Evolutionary conservation across 2,329 filamentous ascomycete species (phyloP).

Genomic region (Thielaviopsis euricoi): DNA sequence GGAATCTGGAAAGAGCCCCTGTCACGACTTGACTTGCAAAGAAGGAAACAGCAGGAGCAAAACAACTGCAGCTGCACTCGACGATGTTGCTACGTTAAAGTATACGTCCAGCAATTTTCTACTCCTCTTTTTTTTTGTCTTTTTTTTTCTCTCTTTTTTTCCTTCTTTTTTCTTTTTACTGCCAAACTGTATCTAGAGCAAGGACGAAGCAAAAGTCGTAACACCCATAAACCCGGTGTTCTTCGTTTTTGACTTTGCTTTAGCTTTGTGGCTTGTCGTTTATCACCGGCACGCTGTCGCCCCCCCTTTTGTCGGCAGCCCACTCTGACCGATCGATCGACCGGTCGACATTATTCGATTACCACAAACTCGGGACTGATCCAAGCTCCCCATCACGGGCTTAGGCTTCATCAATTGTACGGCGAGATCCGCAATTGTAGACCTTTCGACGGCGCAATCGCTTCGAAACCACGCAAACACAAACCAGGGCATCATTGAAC

Average conservation of each 20-base stretch:
- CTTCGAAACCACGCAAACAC: not conserved
- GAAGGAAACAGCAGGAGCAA: too few relatives aligned
- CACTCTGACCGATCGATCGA: not conserved
- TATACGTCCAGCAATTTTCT: not conserved
- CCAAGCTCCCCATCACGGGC: not conserved
- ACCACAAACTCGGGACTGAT: not conserved
- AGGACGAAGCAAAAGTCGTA: not conserved
- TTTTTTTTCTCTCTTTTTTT: not conserved
- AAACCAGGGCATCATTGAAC: not conserved
- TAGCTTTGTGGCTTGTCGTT: not conserved
- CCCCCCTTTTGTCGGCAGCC: not conserved
- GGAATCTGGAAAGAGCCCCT: too few relatives aligned
- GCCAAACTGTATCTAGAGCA: not conserved
- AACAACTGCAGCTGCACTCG: not conserved
- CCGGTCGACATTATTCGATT: not conserved
- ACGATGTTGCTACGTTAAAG: not conserved
- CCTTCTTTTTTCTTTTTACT: not conserved
- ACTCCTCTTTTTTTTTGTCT: constrained; percentile 4
- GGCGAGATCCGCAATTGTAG: not conserved
- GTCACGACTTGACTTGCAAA: too few relatives aligned
- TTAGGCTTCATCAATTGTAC: not conserved
- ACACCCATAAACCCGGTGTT: not conserved
- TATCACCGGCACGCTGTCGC: not conserved
- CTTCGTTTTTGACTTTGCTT: not conserved
- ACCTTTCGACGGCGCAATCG: not conserved